Evolutionary conservation across 257 asterid genomes (phyloP), one percentile per base, ranked within the genome.

Genomic region (Verbena officinalis): DNA sequence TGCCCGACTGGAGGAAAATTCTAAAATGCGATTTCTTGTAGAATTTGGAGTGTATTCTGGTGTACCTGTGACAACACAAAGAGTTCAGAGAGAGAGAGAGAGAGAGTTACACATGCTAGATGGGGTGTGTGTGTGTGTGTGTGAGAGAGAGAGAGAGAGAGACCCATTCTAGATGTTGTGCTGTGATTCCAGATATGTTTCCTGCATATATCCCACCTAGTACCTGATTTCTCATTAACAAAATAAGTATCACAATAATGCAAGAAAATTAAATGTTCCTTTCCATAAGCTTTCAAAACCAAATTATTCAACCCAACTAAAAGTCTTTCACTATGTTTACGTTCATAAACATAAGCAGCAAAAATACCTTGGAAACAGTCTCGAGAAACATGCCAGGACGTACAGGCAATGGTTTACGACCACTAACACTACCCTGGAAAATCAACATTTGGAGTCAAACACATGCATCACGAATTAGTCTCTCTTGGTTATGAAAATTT

Each of bases 381-480:
- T 93, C 97, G 61, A 90, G 94, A 77, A 93, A 93, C 99, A 93
- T 93, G 80, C 97, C 99, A 51, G 97, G 97, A 19, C 97, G 94
- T 57, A 93, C 99, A 30, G 98, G 96, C 68, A 83, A 73, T 56
- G 96, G 85, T 65, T 76, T 86, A 36, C 78, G 82, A 33, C 95
- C 97, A 65, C 81, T 76, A 74, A 87, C 83, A 71, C 97, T 89
- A 65, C 68, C 96, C 97, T 92, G 91, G 53, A 77, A 48, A n/a
- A 75, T 58, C 72, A 79, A 70, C 46, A 78, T 46, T 64, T 57
- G 68, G 68, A 21, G 72, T 80, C 68, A 81, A 68, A 68, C 36
- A 69, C 30, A 73, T 36, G 68, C 65, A 48, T 14, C 62, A 20
- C n/a, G n/a, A n/a, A n/a, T n/a, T n/a, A n/a, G n/a, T n/a, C n/a